Conservation (phyloP, 306 rosid genomes). For the Gastrolobium bilobum region DNA sequence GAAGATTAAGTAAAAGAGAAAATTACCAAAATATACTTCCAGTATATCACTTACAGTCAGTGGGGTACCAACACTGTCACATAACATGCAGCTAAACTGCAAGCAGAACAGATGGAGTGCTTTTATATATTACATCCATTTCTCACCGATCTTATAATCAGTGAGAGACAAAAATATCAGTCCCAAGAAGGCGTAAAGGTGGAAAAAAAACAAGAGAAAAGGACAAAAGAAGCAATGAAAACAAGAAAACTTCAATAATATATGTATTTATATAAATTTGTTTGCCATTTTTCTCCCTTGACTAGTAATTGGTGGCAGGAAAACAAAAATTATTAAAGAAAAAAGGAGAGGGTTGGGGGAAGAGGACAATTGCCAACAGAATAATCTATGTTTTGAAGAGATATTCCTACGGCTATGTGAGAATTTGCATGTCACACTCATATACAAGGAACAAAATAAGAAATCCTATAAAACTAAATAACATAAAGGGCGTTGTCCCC, state of each 20-base stretch:
- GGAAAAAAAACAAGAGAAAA: conserved; percentile 9
- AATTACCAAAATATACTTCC: not conserved
- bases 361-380: conserved; percentile 32
- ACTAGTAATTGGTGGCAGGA: not conserved
- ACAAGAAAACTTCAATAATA: not conserved
- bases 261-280: conserved; percentile 2
- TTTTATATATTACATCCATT: not conserved
- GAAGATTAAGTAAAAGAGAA: conserved; percentile 8
- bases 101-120: conserved; percentile 6
- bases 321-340: not conserved
- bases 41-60: not conserved
- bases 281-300: not conserved
- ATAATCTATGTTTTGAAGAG: conserved; percentile 30
- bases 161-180: not conserved
- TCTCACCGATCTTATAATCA: not conserved
- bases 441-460: not conserved
- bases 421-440: not conserved
- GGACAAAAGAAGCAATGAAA: not conserved
- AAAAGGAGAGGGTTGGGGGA: not conserved
- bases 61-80: conserved; percentile 1
- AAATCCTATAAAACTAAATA: not conserved
- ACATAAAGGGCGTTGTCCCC: conserved; percentile 21
- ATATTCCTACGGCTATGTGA: conserved; percentile 30
- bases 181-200: conserved; percentile 1
- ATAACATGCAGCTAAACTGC: conserved; percentile 25